Conservation (phyloP, 2,329 filamentous ascomycete genomes). For the Colletotrichum caudatum region DNA sequence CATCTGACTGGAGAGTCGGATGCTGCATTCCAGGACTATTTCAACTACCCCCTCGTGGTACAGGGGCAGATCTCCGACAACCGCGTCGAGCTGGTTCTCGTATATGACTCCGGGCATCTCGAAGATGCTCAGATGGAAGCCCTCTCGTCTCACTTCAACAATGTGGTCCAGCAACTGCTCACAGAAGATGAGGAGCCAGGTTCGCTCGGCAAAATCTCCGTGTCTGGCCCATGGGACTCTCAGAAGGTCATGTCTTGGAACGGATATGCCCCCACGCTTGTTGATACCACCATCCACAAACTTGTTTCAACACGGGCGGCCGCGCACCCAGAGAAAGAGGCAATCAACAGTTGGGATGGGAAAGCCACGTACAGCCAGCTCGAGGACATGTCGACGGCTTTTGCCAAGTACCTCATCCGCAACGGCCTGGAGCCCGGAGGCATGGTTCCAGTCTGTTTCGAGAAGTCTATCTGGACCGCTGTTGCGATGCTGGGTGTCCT, state of each 20-base stretch:
- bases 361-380: constrained; percentile 48
- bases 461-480: constrained; percentile 43
- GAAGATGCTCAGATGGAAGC: constrained; percentile 36
- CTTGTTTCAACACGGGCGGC: constrained; percentile 12
- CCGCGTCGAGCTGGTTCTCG: constrained; percentile 12
- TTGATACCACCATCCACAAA: constrained; percentile 37
- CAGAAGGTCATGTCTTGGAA: constrained; percentile 16
- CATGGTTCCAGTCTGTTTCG: constrained; percentile 43
- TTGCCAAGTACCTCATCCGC: constrained; percentile 20
- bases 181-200: constrained; percentile 27
- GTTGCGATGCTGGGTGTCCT: constrained; percentile 45
- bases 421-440: background rate
- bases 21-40: constrained; percentile 19
- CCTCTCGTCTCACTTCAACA: constrained; percentile 39
- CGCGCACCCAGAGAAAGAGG: constrained; percentile 44
- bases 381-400: constrained; percentile 11
- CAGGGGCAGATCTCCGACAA: constrained; percentile 27
- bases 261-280: background rate
- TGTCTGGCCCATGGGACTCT: constrained; percentile 26
- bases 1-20: background rate
- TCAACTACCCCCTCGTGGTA: constrained; percentile 29
- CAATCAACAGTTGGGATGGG: constrained; percentile 48
- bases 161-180: constrained; percentile 41
- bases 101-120: constrained; percentile 30
- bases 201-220: constrained; percentile 11